phyloP scores from a whole-genome alignment of 176 grass and related monocot genomes.

The Aegilops bicornis region DNA sequence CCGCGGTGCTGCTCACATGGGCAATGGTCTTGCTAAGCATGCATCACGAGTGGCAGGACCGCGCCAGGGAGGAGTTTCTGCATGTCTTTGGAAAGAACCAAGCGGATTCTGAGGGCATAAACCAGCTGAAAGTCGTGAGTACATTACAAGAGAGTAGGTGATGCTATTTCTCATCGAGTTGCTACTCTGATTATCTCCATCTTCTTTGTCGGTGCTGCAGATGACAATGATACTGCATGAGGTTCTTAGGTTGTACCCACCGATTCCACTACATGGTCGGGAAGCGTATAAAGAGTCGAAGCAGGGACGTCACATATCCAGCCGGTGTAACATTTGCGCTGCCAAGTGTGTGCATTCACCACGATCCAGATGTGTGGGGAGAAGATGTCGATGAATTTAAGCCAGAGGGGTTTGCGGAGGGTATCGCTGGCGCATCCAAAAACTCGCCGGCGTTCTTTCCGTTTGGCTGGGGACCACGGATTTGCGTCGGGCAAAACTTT shows the following conservation, averaged over 20 bases:
- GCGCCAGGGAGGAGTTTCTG: constrained; percentile 61
- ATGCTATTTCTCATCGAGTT: background rate
- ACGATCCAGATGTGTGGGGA: constrained; percentile 57
- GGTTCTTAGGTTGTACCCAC: constrained; percentile 67
- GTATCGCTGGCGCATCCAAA: constrained; percentile 54
- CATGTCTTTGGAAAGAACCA: constrained; percentile 33
- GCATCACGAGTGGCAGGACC: constrained; percentile 53
- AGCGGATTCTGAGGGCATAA: constrained; percentile 48
- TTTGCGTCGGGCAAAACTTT: constrained; percentile 63
- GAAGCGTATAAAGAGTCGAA: constrained; percentile 42
- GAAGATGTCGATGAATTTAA: constrained; percentile 52
- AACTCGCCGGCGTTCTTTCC: constrained; percentile 36
- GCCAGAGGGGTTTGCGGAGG: constrained; percentile 59
- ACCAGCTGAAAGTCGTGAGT: constrained; percentile 59
- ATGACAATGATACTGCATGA: constrained; percentile 75
- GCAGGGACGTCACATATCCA: constrained; percentile 52
- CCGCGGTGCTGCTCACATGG: constrained; percentile 59
- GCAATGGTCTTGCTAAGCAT: constrained; percentile 55
- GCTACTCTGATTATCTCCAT: background rate
- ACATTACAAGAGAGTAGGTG: background rate
- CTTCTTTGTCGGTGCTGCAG: constrained; percentile 11
- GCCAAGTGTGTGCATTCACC: constrained; percentile 44
- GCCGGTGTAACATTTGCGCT: constrained; percentile 29
- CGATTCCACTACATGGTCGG: constrained; percentile 13
- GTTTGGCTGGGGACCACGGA: constrained; percentile 51